Conservation (phyloP, 768 basidiomycete species). For the Kwoniella pini region DNA sequence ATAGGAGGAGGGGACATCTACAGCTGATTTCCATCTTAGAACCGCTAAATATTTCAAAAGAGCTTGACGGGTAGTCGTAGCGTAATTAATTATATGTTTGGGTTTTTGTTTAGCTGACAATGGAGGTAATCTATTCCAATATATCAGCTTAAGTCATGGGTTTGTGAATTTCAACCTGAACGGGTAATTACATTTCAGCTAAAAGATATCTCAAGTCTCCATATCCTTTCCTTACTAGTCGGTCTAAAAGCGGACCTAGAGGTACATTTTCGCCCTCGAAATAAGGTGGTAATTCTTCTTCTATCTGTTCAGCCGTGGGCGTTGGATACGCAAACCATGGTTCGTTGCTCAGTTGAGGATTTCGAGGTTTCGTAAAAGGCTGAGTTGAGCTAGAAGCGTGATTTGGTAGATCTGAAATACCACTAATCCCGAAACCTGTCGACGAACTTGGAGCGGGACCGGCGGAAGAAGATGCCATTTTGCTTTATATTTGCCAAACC, state of each 20-base stretch:
- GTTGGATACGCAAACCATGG: slow-evolving; percentile 44
- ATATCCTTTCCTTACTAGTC: slow-evolving; percentile 36
- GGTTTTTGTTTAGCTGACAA: slow-evolving; percentile 32
- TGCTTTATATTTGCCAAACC: neutral
- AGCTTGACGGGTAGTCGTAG: slow-evolving; percentile 42
- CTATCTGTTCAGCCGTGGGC: slow-evolving; percentile 33
- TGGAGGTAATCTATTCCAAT: slow-evolving; percentile 38
- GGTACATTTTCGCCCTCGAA: slow-evolving; percentile 40
- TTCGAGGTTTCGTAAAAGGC: neutral
- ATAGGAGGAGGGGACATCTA: slow-evolving; percentile 24
- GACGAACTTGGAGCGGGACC: neutral
- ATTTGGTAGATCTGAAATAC: neutral
- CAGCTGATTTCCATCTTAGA: slow-evolving; percentile 44
- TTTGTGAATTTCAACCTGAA: neutral
- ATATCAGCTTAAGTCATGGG: too few relatives aligned
- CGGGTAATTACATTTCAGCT: slow-evolving; percentile 31
- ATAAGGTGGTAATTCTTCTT: slow-evolving; percentile 45
- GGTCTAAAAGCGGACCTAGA: slow-evolving; percentile 34
- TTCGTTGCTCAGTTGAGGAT: slow-evolving; percentile 40
- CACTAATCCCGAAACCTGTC: neutral
- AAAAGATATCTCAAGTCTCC: slow-evolving; percentile 39
- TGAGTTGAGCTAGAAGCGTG: neutral
- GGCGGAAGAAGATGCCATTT: slow-evolving; percentile 12
- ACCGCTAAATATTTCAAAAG: slow-evolving; percentile 46
- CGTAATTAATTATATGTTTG: slow-evolving; percentile 42